Evolutionary conservation across 2,329 filamentous ascomycete genomes (phyloP), one percentile per base, ranked within the genome.

Genomic region (Geosmithia morbida): DNA sequence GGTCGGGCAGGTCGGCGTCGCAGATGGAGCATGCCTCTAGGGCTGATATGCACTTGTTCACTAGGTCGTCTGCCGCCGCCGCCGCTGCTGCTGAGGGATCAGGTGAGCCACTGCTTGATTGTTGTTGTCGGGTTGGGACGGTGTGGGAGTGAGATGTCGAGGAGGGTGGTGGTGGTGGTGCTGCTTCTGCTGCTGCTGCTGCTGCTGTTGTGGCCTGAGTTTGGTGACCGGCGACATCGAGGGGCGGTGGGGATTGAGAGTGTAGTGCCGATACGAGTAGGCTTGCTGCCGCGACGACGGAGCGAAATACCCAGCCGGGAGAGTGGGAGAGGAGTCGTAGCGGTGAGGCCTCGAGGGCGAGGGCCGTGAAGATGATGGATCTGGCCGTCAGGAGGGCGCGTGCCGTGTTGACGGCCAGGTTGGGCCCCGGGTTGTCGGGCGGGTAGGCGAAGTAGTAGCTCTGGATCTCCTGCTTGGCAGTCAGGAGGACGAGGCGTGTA

Each of bases 401-500:
- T n/a, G 19, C 14, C 26, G 56, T 51, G 18, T 51, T 29, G 18
- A 45, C 41, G 43, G 33, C 8, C n/a, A 48, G 30, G 45, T 44
- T 46, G 13, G 33, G 49, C 20, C 29, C 37, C 14, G 57, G 54
- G 58, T 61, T 41, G 63, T 65, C 2, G 60, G 66, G 62, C 0
- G 65, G 61, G 2, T 68, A 69, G 51, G 68, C 63, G 52, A 76
- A 70, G 59, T 75, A 75, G 57, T 70, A 75, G 1, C 63, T 59
- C 51, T 77, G 72, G 8, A 77, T 65, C 48, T 77, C 72, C n/a
- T 75, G 63, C 19, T 69, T 64, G 1, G 71, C 67, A 0, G 71
- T 63, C 3, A 75, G 57, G 8, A 72, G 58, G 45, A 70, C 69
- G 53, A 75, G 72, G 16, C 66, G 62, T 46, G 71, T 68, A 19